Percentiles rank a stretch among this genome's conserved stretches.
phyloP scores from a whole-genome alignment of 2,329 filamentous ascomycete species.

The Fusarium torulosum region DNA sequence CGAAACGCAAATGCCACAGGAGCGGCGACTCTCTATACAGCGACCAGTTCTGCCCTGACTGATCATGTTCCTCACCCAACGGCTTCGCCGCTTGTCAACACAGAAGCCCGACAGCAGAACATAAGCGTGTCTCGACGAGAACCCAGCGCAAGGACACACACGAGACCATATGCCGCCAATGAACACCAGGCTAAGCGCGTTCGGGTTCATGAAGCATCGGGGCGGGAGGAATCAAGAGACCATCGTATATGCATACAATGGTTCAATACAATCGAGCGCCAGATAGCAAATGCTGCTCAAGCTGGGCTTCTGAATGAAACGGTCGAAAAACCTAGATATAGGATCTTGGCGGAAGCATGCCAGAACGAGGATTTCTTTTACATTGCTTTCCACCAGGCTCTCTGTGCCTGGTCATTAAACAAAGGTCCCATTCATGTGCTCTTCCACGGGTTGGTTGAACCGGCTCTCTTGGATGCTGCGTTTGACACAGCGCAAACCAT shows the following conservation, averaged over 20 bases:
- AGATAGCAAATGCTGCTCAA: slow-evolving; percentile 41
- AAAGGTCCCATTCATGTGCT: slow-evolving; percentile 52
- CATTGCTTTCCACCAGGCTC: slow-evolving; percentile 73
- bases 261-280: slow-evolving; percentile 19
- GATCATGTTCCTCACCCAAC: slow-evolving; percentile 5
- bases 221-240: background rate
- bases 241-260: slow-evolving; percentile 19
- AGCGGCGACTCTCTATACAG: background rate
- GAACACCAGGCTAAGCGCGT: slow-evolving; percentile 31
- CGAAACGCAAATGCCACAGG: slow-evolving; percentile 2
- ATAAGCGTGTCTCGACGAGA: background rate
- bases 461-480: slow-evolving; percentile 36
- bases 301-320: slow-evolving; percentile 40
- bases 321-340: slow-evolving; percentile 62
- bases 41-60: background rate
- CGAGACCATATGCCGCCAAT: background rate
- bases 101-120: background rate
- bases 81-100: background rate
- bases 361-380: slow-evolving; percentile 70
- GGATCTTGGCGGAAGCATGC: slow-evolving; percentile 70
- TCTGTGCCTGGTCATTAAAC: slow-evolving; percentile 66
- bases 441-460: slow-evolving; percentile 24
- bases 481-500: slow-evolving; percentile 39
- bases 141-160: slow-evolving; percentile 5
- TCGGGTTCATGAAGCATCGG: slow-evolving; percentile 19